These are phyloP conservation scores for Myxozyma geophila DNA, from an alignment of 805 yeast species.

Conservation along the genomic window DNA sequence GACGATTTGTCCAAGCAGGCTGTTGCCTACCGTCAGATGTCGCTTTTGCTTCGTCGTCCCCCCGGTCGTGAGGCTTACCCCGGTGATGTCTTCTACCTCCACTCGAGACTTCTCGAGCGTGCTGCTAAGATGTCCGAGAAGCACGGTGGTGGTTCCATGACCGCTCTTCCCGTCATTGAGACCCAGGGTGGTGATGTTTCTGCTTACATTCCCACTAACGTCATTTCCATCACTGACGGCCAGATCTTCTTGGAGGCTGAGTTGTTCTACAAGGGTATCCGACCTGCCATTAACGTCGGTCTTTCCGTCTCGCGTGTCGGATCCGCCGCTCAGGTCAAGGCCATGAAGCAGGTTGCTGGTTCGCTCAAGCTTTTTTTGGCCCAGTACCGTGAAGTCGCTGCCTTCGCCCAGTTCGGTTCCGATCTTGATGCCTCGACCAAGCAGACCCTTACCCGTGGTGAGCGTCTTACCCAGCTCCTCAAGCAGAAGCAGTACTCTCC, in stretches of 20 bases:
- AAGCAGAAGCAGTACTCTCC: conserved; percentile 98
- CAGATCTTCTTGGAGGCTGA: conserved; percentile 99
- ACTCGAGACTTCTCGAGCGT: conserved; percentile 93
- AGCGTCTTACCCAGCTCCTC: conserved; percentile 98
- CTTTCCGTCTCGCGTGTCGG: conserved; percentile 99
- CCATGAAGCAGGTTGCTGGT: conserved; percentile 99
- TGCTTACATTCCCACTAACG: conserved; percentile 97
- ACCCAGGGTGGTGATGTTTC: conserved; percentile 99
- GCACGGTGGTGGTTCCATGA: conserved; percentile 90
- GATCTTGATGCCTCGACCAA: conserved; percentile 99
- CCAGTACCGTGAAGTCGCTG: conserved; percentile 99
- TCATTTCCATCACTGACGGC: conserved; percentile 96
- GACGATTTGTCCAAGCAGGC: conserved; percentile 99
- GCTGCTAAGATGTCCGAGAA: conserved; percentile 94
- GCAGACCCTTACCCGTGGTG: conserved; percentile 99
- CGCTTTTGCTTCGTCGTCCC: conserved; percentile 95
- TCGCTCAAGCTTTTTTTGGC: conserved; percentile 99
- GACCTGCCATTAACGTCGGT: conserved; percentile 99
- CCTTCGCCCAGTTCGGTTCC: conserved; percentile 99
- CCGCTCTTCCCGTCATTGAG: conserved; percentile 95
- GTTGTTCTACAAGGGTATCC: conserved; percentile 99
- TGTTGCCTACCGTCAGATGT: conserved; percentile 99
- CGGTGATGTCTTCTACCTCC: conserved; percentile 95
- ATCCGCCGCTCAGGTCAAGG: conserved; percentile 99
- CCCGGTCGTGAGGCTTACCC: conserved; percentile 98